Base-by-base conservation (phyloP, 2,329 filamentous ascomycete genomes). In the Beauveria australis region DNA sequence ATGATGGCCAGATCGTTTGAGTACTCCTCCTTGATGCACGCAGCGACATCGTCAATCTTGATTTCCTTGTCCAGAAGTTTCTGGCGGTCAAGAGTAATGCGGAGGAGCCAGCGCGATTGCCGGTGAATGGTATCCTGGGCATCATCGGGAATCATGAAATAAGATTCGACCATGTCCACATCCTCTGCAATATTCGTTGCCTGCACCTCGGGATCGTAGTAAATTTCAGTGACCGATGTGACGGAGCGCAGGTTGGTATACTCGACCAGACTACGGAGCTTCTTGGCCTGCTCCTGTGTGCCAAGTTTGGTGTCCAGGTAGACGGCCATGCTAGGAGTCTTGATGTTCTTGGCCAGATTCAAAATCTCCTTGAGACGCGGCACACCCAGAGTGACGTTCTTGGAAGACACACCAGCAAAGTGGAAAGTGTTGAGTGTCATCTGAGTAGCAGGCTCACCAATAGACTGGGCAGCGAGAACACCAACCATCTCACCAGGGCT, bases 351-450 rank as follows among this genome's bases (percentile, higher is more conserved):
- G 0, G 95, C 94, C 62, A 99, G 87, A 74, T 99, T 99, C 61
- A 99, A 82, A 85, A 99, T 99, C 79, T 99, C 94, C 83, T 99
- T 99, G 54, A 99, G 85, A 86, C 94, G 93, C 48, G 94, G 94
- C 48, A 99, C 94, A 91, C 94, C 94, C 53, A 99, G 87, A 0
- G 94, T 99, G 60, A 99, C 93, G 81, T 99, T 99, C 88, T 99
- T 99, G 26, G 93, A 96, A 43, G 95, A 96, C 63, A 99, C 92
- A 96, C 94, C 94, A 75, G 94, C 92, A 75, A 99, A 99, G 81
- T 99, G 94, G 89, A 99, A 99, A 26, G 94, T 99, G 79, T 99
- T 99, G 63, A 99, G 79, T 1, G 94, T 99, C 94, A 99, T 99
- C 80, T 99, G 94, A 1, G 94, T 99, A 24, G 94, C 95, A 46